Evolutionary conservation across 2,329 filamentous ascomycete species (phyloP), one percentile per base, ranked within the genome.

Genomic region (Penicillium corylophilum): DNA sequence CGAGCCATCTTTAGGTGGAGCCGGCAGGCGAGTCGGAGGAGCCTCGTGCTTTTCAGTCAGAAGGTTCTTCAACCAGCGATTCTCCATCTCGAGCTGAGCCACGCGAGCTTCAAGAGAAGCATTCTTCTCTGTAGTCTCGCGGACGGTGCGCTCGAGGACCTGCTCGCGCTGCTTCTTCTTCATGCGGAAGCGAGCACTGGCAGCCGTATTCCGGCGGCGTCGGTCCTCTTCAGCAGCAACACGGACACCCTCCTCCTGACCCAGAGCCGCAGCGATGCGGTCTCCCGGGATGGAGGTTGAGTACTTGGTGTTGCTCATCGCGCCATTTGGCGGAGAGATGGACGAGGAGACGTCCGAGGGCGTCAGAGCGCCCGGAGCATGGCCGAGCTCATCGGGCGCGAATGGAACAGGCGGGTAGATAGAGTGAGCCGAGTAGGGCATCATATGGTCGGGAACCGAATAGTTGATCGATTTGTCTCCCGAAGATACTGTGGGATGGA

Each of bases 161-260:
- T 92, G 88, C 77, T 95, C 90, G 45, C 90, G 87, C 75, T 94
- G 89, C 83, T 95, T 95, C 86, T 95, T 95, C 84, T 95, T 95
- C 69, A 94, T 85, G 53, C 90, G 87, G 81, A 95, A 95, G 44
- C 90, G 87, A 16, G 90, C 90, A 60, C 87, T 91, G 49, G 90
- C 90, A 28, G 90, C 90, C 2, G 91, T 95, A 75, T 95, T 95
- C 58, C 90, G 85, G 53, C 90, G 85, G 44, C 90, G 87, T 77
- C 95, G 95, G 71, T 95, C 90, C 73, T 95, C 90, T 71, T 95
- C 90, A 20, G 90, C 90, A 12, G 87, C 87, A 5, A 85, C 61
- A 35, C 88, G 86, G 12, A 87, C 86, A 35, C 83, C 78, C 56
- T 91, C 88, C 70, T 92, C 88, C 44, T 87, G 81, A 62, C 74